phyloP scores from a whole-genome alignment of 148 eudicot species.

The Rhododendron mucronatum region DNA sequence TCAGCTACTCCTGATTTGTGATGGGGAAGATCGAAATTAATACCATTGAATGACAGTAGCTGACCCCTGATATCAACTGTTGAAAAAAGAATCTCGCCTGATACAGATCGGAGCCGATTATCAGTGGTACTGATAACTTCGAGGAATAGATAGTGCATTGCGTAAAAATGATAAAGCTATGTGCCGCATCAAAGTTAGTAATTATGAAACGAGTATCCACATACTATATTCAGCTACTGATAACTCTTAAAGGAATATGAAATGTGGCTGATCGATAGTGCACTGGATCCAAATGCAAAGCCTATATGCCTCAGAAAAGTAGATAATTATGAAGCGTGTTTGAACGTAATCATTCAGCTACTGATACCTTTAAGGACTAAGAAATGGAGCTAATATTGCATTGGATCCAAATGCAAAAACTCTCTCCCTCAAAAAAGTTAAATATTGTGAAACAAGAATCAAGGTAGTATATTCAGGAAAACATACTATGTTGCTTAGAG shows the following conservation, averaged over 20 bases:
- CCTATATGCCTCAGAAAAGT: background rate
- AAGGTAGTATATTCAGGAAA: background rate
- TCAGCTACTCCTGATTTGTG: background rate
- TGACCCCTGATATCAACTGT: constrained; percentile 63
- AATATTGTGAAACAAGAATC: background rate
- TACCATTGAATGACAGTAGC: constrained; percentile 65
- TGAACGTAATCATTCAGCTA: background rate
- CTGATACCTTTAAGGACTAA: background rate
- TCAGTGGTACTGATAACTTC: background rate
- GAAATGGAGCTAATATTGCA: background rate
- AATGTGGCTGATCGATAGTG: background rate
- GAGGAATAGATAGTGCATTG: background rate
- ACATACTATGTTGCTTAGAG: background rate
- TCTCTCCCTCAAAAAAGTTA: background rate
- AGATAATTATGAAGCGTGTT: background rate
- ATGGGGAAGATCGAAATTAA: background rate
- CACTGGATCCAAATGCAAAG: background rate
- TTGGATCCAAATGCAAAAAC: background rate
- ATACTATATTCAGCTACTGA: background rate
- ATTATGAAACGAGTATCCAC: background rate
- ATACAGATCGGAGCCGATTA: background rate
- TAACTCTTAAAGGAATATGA: background rate
- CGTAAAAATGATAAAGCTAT: background rate
- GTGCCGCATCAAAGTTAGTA: background rate
- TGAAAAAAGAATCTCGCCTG: constrained; percentile 63